Percentiles rank a stretch among this genome's conserved stretches.
These are phyloP conservation scores for Cercospora nicotianae DNA, from an alignment of 2,329 filamentous ascomycete genomes.

Conservation along the genomic window DNA sequence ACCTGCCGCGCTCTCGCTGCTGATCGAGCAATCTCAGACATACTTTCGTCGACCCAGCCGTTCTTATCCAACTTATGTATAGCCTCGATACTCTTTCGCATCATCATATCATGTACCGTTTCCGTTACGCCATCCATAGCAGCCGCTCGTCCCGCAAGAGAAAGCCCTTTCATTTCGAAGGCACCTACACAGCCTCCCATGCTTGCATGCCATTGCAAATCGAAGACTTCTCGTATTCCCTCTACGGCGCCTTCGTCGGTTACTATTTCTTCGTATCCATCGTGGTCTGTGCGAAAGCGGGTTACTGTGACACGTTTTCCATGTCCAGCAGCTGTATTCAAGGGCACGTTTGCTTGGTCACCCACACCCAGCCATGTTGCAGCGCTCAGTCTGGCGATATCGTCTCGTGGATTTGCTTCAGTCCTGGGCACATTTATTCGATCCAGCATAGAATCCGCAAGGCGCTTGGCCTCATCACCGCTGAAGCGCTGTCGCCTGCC, in stretches of 20 bases:
- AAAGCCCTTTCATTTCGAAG: slow-evolving; percentile 45
- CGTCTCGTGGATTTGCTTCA: slow-evolving; percentile 37
- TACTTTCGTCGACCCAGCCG: slow-evolving; percentile 24
- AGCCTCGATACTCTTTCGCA: slow-evolving; percentile 25
- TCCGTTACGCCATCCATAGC: slow-evolving; percentile 4
- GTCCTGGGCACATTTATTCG: slow-evolving; percentile 40
- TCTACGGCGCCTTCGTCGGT: slow-evolving; percentile 43
- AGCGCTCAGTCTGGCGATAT: slow-evolving; percentile 43
- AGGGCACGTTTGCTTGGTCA: slow-evolving; percentile 39
- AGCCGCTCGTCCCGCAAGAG: slow-evolving; percentile 1
- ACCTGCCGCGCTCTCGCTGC: slow-evolving; percentile 11
- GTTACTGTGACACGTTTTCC: slow-evolving; percentile 45
- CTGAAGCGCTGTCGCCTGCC: slow-evolving; percentile 43
- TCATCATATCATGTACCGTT: slow-evolving; percentile 29
- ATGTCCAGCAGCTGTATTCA: slow-evolving; percentile 38
- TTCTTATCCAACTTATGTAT: slow-evolving; percentile 23
- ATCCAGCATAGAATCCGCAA: slow-evolving; percentile 47
- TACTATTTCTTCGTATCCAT: slow-evolving; percentile 39
- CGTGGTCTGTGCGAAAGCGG: slow-evolving; percentile 42
- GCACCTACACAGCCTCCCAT: slow-evolving; percentile 46
- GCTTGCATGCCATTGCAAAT: slow-evolving; percentile 46
- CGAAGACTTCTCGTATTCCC: slow-evolving; percentile 46
- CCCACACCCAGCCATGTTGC: slow-evolving; percentile 46
- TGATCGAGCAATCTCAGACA: slow-evolving; percentile 25
- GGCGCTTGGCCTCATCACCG: slow-evolving; percentile 49